These are phyloP conservation scores for Monosporascus cannonballus DNA, from an alignment of 2,329 filamentous ascomycete species.

Conservation along the genomic window DNA sequence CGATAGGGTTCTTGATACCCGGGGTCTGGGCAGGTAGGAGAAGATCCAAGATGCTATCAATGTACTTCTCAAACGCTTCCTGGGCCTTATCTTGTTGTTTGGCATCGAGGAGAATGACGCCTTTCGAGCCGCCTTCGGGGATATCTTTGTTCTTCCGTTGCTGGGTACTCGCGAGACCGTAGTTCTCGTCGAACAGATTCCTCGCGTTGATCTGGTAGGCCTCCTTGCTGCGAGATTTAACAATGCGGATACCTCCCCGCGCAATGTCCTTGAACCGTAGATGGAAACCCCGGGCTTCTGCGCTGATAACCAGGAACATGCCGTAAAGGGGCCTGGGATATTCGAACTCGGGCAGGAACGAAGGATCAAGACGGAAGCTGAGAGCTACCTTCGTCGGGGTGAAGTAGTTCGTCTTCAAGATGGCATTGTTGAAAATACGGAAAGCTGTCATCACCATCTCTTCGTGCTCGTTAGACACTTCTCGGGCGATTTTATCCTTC, in stretches of 20 bases:
- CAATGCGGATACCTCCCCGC: conserved; percentile 94
- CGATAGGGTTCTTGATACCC: conserved; percentile 97
- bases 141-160: conserved; percentile 99
- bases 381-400: conserved; percentile 97
- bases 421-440: conserved; percentile 86
- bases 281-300: conserved; percentile 95
- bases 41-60: conserved; percentile 95
- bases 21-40: conserved; percentile 84
- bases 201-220: conserved; percentile 94
- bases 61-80: conserved; percentile 98
- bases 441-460: conserved; percentile 98
- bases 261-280: conserved; percentile 96
- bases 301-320: conserved; percentile 98
- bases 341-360: conserved; percentile 83
- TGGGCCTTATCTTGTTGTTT: conserved; percentile 89
- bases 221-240: conserved; percentile 95
- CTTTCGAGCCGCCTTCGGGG: conserved; percentile 95
- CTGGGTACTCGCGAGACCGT: conserved; percentile 95
- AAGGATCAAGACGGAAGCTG: conserved; percentile 87
- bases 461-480: conserved; percentile 89
- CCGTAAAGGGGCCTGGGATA: conserved; percentile 92
- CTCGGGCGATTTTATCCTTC: conserved; percentile 70
- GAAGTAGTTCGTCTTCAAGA: conserved; percentile 96
- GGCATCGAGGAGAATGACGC: conserved; percentile 89
- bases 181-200: conserved; percentile 97